Conservation (phyloP, 1,139 yeast genomes). For the Scheffersomyces lignicola region DNA sequence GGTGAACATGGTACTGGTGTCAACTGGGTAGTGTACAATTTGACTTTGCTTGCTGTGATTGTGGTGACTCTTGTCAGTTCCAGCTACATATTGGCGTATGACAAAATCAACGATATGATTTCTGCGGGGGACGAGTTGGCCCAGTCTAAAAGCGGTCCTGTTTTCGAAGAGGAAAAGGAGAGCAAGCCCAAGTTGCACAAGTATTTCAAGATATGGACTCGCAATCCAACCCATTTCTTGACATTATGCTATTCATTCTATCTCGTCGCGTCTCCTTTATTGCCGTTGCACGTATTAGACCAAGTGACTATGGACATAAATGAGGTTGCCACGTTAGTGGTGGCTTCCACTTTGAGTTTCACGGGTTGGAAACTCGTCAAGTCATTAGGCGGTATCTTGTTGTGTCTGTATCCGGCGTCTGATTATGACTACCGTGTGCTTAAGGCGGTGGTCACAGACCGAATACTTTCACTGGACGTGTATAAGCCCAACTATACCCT, state of each 20-base stretch:
- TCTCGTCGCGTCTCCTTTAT: conserved; percentile 32
- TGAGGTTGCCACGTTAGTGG: conserved; percentile 50
- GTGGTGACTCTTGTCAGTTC: conserved; percentile 38
- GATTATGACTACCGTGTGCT: conserved; percentile 38
- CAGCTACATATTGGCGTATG: conserved; percentile 33
- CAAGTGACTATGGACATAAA: conserved; percentile 40
- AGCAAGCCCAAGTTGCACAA: conserved; percentile 8
- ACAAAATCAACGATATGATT: conserved; percentile 36
- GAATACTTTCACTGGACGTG: conserved; percentile 45
- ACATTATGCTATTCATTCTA: conserved; percentile 56
- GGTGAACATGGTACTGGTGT: conserved; percentile 30
- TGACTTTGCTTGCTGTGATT: conserved; percentile 26
- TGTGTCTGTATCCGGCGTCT: conserved; percentile 53
- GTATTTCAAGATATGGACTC: conserved; percentile 22
- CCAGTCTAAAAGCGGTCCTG: not conserved
- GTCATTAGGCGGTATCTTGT: conserved; percentile 50
- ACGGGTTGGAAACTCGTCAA: conserved; percentile 58
- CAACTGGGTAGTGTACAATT: conserved; percentile 35
- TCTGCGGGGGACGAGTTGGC: conserved; percentile 10
- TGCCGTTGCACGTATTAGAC: conserved; percentile 30
- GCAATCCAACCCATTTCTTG: conserved; percentile 63
- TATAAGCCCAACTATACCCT: conserved; percentile 52
- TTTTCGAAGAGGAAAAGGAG: conserved; percentile 11
- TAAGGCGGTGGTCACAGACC: conserved; percentile 33
- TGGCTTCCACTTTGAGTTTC: conserved; percentile 49